A percentile compares a stretch with the other conserved stretches of the same genome.
phyloP scores from a whole-genome alignment of 495 filamentous ascomycete genomes.

The Aspergillus incahuasiensis region DNA sequence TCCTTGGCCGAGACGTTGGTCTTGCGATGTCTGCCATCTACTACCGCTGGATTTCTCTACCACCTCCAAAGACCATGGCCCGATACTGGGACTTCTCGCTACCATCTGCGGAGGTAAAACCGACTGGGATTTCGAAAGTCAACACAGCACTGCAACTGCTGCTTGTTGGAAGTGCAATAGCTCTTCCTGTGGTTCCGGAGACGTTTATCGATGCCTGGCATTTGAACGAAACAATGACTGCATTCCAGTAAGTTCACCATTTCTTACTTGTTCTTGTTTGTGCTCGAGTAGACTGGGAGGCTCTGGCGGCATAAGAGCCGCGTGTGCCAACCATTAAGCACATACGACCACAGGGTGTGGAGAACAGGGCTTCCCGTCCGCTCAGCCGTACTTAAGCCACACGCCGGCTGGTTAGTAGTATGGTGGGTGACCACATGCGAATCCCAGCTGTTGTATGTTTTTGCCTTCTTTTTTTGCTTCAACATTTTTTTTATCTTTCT shows the following conservation, averaged over 20 bases:
- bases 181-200: conserved; percentile 60
- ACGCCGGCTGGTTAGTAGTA: conserved; percentile 38
- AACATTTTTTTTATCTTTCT: conserved; percentile 8
- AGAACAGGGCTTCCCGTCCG: conserved; percentile 40
- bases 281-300: not conserved
- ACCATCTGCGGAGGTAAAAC: conserved; percentile 87
- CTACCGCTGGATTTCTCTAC: conserved; percentile 89
- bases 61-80: conserved; percentile 82
- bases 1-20: conserved; percentile 84
- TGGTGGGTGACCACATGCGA: conserved; percentile 37
- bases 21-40: conserved; percentile 88
- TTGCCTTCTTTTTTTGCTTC: conserved; percentile 16
- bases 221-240: conserved; percentile 52
- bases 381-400: conserved; percentile 40
- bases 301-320: conserved; percentile 12
- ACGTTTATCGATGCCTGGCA: conserved; percentile 39
- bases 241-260: conserved; percentile 62
- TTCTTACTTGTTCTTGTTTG: conserved; percentile 1
- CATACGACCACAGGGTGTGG: conserved; percentile 39
- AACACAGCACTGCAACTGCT: conserved; percentile 80
- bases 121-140: conserved; percentile 85
- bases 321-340: conserved; percentile 1
- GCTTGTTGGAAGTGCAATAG: conserved; percentile 72
- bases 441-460: conserved; percentile 38
- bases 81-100: conserved; percentile 98